Percentiles rank a stretch among this genome's conserved stretches.
These are phyloP conservation scores for Daldinia grandis DNA, from an alignment of 495 filamentous ascomycete species.

Conservation along the genomic window DNA sequence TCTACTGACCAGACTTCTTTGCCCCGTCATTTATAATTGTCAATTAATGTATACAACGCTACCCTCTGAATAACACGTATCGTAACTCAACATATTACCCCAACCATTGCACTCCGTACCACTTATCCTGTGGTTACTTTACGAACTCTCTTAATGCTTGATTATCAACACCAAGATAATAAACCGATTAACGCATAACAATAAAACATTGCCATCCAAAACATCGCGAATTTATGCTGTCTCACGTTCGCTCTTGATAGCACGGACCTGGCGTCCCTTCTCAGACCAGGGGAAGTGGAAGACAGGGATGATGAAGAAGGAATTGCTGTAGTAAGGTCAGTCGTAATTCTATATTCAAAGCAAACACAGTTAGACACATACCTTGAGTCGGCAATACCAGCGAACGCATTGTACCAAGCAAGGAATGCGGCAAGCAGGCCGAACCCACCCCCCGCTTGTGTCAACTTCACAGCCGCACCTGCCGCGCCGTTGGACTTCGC, in stretches of 20 bases:
- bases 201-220: not conserved
- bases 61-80: not conserved
- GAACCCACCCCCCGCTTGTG: conserved; percentile 87
- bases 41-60: not conserved
- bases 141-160: not conserved
- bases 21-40: not conserved
- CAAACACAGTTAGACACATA: conserved; percentile 44
- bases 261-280: conserved; percentile 72
- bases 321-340: conserved; percentile 61
- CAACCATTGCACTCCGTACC: not conserved
- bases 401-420: conserved; percentile 97
- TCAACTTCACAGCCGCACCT: conserved; percentile 51
- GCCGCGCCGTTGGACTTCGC: conserved; percentile 46
- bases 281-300: conserved; percentile 97
- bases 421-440: conserved; percentile 88
- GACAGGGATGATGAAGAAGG: conserved; percentile 96
- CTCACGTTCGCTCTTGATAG: conserved; percentile 48
- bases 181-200: not conserved
- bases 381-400: conserved; percentile 93
- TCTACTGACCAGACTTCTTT: not conserved
- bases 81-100: not conserved
- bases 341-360: not conserved
- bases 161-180: not conserved
- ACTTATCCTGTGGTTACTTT: not conserved
- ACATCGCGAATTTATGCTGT: conserved; percentile 36